Conservation (phyloP, 176 grass and related monocot species). For the Eleusine coracana region DNA sequence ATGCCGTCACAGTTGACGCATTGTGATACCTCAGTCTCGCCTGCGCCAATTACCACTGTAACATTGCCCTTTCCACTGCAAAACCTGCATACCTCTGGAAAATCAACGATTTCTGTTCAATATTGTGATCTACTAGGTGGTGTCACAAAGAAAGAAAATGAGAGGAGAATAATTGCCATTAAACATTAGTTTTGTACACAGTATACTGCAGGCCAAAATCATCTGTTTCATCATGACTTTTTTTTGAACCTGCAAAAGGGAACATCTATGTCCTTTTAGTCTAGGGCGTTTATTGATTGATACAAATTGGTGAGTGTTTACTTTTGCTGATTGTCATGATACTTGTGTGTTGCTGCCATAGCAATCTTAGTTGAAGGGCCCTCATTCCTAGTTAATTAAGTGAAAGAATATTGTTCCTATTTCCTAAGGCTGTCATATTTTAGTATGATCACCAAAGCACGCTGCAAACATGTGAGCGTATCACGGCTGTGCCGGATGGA, state of each 20-base stretch:
- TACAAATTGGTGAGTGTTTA: neutral
- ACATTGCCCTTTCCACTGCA: constrained; percentile 76
- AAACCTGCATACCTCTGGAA: constrained; percentile 93
- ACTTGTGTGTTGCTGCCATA: neutral
- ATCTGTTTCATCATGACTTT: neutral
- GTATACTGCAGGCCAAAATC: neutral
- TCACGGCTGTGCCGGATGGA: no score
- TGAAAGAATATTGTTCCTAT: neutral
- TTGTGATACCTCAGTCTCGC: constrained; percentile 79
- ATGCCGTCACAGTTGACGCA: constrained; percentile 87
- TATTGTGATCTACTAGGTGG: constrained; percentile 10
- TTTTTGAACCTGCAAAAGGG: neutral
- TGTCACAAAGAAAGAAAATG: neutral
- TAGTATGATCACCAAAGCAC: neutral
- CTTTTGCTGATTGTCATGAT: neutral
- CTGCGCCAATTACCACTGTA: constrained; percentile 71
- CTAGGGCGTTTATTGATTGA: no score
- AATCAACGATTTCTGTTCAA: constrained; percentile 48
- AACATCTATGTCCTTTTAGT: no score
- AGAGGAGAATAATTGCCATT: neutral
- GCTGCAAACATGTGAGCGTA: neutral
- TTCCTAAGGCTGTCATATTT: neutral
- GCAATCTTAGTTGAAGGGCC: neutral
- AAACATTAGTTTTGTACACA: neutral
- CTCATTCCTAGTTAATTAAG: neutral